phyloP scores from a whole-genome alignment of 768 basidiomycete genomes.

The Tulasnella sp. region DNA sequence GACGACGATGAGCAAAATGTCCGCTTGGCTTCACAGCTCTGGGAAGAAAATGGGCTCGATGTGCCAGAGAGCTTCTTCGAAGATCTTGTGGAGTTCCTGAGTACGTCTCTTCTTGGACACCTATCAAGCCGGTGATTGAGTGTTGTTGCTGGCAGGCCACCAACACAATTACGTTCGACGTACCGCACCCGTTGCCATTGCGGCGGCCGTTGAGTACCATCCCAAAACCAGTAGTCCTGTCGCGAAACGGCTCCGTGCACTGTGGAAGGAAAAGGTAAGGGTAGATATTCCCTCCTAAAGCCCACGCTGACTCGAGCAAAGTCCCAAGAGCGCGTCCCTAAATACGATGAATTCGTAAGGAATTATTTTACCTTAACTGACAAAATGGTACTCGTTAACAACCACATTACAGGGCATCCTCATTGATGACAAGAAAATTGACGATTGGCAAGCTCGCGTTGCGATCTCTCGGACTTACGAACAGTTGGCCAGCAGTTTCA shows the following conservation, averaged over 20 bases:
- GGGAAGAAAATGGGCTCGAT: conserved; percentile 96
- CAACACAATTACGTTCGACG: conserved; percentile 78
- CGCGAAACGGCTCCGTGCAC: conserved; percentile 54
- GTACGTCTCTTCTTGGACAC: conserved; percentile 48
- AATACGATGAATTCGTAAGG: conserved; percentile 90
- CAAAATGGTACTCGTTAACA: conserved; percentile 13
- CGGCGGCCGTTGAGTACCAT: conserved; percentile 49
- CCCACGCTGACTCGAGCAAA: conserved; percentile 41
- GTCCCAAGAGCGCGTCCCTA: conserved; percentile 86
- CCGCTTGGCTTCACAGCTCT: conserved; percentile 74
- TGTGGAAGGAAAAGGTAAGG: conserved; percentile 81
- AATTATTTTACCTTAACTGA: not conserved
- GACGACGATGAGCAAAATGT: conserved; percentile 94
- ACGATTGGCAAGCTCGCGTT: conserved; percentile 85
- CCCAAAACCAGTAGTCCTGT: conserved; percentile 41
- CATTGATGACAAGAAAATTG: conserved; percentile 76
- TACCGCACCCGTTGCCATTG: conserved; percentile 52
- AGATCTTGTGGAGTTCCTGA: conserved; percentile 66
- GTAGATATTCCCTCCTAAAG: not conserved
- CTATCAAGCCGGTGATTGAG: not conserved
- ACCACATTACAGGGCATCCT: conserved; percentile 78
- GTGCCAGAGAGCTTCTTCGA: conserved; percentile 69
- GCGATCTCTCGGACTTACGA: conserved; percentile 73
- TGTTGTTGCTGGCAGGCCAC: conserved; percentile 57
- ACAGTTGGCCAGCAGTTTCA: conserved; percentile 66